Percentiles rank a stretch among this genome's conserved stretches.
Evolutionary conservation across 352 stramenopile genomes (phyloP).

Genomic region (Blastocystis sp.): DNA sequence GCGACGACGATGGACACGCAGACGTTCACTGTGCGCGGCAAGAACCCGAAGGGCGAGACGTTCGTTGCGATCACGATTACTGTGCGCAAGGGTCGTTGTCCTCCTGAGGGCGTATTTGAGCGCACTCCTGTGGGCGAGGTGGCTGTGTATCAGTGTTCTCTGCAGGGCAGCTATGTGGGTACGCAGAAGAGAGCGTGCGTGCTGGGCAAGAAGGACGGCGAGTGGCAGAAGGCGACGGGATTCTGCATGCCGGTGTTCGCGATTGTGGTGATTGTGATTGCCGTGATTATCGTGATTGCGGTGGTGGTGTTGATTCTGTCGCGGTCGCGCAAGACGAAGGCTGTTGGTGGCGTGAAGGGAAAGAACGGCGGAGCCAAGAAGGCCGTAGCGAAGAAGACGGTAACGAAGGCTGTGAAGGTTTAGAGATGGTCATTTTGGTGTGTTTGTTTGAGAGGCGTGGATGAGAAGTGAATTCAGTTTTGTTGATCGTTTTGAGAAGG

Average conservation of each 20-base stretch:
- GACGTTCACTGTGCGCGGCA: background rate
- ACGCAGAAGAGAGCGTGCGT: conserved; percentile 7
- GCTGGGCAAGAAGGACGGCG: background rate
- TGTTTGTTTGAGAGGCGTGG: no score
- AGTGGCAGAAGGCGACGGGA: background rate
- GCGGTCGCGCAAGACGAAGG: background rate
- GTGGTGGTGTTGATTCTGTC: background rate
- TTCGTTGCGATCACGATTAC: background rate
- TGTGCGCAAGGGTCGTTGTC: background rate
- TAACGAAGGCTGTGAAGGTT: background rate
- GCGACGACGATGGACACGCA: background rate
- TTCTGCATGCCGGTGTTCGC: background rate
- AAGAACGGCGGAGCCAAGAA: no score
- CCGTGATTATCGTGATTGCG: background rate
- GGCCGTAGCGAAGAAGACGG: background rate
- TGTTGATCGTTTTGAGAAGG: no score
- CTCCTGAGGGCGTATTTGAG: background rate
- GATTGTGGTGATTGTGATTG: conserved; percentile 18
- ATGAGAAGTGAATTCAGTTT: no score
- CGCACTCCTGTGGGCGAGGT: background rate
- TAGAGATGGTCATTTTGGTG: no score
- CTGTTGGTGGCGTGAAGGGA: background rate
- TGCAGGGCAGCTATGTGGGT: conserved; percentile 7
- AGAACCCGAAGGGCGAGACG: background rate
- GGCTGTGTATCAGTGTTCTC: background rate